A percentile compares a stretch with the other conserved stretches of the same genome.
These are phyloP conservation scores for Fusarium xyrophilum DNA, from an alignment of 2,329 filamentous ascomycete species.

Conservation along the genomic window DNA sequence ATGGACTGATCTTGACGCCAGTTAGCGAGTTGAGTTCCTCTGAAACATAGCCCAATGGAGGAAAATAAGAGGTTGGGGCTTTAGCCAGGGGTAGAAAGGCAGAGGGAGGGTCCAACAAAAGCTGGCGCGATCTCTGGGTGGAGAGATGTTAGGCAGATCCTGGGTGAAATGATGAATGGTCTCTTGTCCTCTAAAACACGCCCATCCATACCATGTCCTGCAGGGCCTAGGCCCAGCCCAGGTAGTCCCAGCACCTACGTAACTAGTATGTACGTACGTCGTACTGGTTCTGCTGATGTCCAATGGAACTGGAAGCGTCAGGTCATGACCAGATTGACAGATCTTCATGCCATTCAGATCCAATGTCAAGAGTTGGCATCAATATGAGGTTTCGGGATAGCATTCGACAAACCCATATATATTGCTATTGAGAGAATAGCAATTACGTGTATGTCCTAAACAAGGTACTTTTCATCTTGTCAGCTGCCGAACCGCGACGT, in stretches of 20 bases:
- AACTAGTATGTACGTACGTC: neutral
- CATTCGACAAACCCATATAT: neutral
- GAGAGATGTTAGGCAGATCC: slow-evolving; percentile 38
- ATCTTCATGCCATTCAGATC: neutral
- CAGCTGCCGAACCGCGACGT: neutral
- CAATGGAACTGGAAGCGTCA: slow-evolving; percentile 7
- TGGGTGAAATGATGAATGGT: slow-evolving; percentile 10
- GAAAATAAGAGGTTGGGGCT: slow-evolving; percentile 16
- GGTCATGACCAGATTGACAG: slow-evolving; percentile 16
- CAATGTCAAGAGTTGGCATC: neutral
- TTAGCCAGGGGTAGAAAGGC: slow-evolving; percentile 14
- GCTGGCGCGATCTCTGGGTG: slow-evolving; percentile 41
- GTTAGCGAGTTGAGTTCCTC: neutral
- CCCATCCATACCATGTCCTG: slow-evolving; percentile 27
- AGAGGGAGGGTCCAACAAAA: slow-evolving; percentile 14
- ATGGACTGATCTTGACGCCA: neutral
- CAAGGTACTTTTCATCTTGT: neutral
- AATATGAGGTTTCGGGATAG: neutral
- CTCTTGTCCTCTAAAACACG: slow-evolving; percentile 3
- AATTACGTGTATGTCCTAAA: neutral
- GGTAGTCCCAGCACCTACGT: slow-evolving; percentile 16
- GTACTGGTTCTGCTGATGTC: neutral
- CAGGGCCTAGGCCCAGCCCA: slow-evolving; percentile 28
- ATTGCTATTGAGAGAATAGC: neutral
- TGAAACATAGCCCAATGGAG: neutral